Base-by-base conservation (phyloP, 192 early-diverging fungal species). In the Coemansia sp. region DNA sequence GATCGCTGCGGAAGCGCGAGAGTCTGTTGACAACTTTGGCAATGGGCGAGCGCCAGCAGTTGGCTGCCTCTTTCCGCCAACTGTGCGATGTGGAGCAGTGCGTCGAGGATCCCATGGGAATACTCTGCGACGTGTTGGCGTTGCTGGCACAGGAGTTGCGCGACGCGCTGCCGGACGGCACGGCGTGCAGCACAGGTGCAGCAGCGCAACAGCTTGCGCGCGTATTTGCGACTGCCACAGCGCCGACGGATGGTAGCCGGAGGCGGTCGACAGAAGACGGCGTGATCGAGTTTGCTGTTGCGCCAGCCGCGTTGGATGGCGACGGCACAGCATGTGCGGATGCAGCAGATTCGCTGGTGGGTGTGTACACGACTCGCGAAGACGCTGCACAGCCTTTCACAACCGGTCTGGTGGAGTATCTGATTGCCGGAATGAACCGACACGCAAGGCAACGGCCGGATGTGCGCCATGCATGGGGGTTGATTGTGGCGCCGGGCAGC, bases 301-400 rank as follows among this genome's bases (percentile, higher is more conserved):
- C n/a, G 31, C 61, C 56, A 41, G 34, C 53, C 24, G 25, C 18
- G 14, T 48, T 50, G 22, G 50, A 52, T 41, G 41, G 26, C 1
- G 57, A 22, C 16, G 52, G 23, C 25, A 30, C 58, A 8, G 58
- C 28, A 8, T 19, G 26, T 10, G 10, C 57, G 7, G 64, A 60
- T 8, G 54, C 12, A 0, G 57, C 49, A 18, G 73, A 69, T 44
- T 56, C 67, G 3, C 54, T 69, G 54, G 54, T 75, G 7, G 73
- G 73, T 7, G 21, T 69, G 10, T 60, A 25, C 30, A 62, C 73
- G 27, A 57, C 67, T 19, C 52, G 34, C 18, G 67, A 51, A 7
- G 73, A 75, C 56, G 54, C 56, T 0, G 65, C 56, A n/a, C 57
- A 67, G 63, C 76, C 76, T 50, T 78, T 78, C 16, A 32, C 76